Base-by-base conservation (phyloP, 371 early-diverging fungal species). In the Blyttiomyces sp. region DNA sequence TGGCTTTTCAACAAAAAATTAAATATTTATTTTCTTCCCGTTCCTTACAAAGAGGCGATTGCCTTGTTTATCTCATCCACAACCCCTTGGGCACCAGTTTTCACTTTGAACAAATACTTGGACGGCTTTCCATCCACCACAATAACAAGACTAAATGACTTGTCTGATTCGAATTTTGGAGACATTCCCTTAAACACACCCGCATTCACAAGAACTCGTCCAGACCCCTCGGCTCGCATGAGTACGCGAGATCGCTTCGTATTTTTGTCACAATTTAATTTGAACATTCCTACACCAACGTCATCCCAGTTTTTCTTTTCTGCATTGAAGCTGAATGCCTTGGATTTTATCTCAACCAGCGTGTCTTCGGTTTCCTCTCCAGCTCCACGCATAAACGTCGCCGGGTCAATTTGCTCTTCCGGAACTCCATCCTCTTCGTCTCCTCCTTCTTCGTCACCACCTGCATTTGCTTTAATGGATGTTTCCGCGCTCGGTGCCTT, bases 311-410 rank as follows among this genome's bases (percentile, higher is more conserved):
- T 42, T 27, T 59, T 65, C 17, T 35, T 23, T 5, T 56, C 61
- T 4, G 24, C 56, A 49, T 30, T 43, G 31, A 61, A 59, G 24
- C 27, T n/a, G 28, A 42, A 59, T 17, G 70, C 51, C 46, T 65
- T 69, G 23, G 54, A 28, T 19, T 49, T 39, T 24, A 63, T 49
- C 35, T 65, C 60, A 44, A 42, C 31, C 30, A 64, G 3, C 24
- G 68, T 68, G 24, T 34, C 49, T 46, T 76, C 76, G 13, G 54
- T 17, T 44, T 68, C 73, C 48, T 76, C 76, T n/a, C 76, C 76
- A 11, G 54, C 69, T 5, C 76, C 76, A 16, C 57, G 57, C 68
- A 69, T 71, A 5, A 76, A 56, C 5, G 50, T 50, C 6, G 66
- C 63, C 6, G 62, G 32, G 46, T 64, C 65, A 43, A 70, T 54